phyloP scores from a whole-genome alignment of 495 filamentous ascomycete species.

The Lophiotrema nucula region DNA sequence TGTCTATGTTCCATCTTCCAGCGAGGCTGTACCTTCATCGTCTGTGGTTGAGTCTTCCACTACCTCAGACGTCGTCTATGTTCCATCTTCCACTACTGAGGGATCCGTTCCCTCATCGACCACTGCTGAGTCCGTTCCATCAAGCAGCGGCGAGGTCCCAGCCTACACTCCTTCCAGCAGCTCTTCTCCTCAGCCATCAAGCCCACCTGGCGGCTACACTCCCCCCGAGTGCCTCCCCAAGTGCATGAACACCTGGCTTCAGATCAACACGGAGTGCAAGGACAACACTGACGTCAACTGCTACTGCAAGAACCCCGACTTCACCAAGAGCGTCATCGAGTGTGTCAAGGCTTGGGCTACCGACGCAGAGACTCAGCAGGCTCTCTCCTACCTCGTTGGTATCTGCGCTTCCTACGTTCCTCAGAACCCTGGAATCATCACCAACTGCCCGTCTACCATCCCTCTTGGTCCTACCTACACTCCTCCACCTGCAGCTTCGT shows the following conservation, averaged over 20 bases:
- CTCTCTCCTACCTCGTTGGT: slow-evolving; percentile 82
- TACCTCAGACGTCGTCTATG: background rate
- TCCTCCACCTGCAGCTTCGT: slow-evolving; percentile 20
- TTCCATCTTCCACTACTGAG: background rate
- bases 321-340: slow-evolving; percentile 76
- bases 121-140: slow-evolving; percentile 36
- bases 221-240: slow-evolving; percentile 70
- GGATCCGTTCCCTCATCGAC: slow-evolving; percentile 1
- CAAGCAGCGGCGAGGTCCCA: slow-evolving; percentile 4
- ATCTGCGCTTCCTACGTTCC: slow-evolving; percentile 77
- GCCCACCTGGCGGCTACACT: slow-evolving; percentile 19
- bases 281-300: slow-evolving; percentile 81
- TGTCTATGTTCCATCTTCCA: background rate
- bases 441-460: slow-evolving; percentile 62
- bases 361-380: slow-evolving; percentile 64
- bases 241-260: slow-evolving; percentile 91
- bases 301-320: slow-evolving; percentile 78
- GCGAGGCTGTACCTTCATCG: background rate
- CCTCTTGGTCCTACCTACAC: slow-evolving; percentile 52
- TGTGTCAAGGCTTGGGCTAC: slow-evolving; percentile 78
- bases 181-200: background rate
- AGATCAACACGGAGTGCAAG: slow-evolving; percentile 64
- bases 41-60: background rate
- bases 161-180: background rate
- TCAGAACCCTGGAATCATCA: slow-evolving; percentile 82